These are phyloP conservation scores for Zancudomyces culisetae DNA, from an alignment of 371 early-diverging fungal genomes.

Conservation along the genomic window DNA sequence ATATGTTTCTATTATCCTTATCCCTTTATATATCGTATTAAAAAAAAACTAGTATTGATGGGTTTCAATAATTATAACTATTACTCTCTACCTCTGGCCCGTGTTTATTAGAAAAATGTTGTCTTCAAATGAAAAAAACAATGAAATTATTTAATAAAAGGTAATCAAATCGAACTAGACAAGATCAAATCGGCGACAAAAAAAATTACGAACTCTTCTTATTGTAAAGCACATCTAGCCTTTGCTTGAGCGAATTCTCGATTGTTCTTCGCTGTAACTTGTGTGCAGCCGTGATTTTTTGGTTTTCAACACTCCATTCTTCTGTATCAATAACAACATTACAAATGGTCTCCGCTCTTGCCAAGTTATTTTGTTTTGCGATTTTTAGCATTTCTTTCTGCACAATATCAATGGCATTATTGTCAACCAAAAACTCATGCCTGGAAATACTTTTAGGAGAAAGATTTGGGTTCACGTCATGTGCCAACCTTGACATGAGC, in stretches of 20 bases:
- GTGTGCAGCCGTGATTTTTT: conserved; percentile 70
- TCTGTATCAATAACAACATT: conserved; percentile 45
- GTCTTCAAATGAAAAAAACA: too few relatives aligned
- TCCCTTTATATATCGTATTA: too few relatives aligned
- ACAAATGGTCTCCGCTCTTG: conserved; percentile 49
- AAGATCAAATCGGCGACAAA: too few relatives aligned
- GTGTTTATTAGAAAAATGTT: too few relatives aligned
- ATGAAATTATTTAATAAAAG: too few relatives aligned
- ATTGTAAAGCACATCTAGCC: conserved; percentile 51
- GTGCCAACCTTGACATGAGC: conserved; percentile 10
- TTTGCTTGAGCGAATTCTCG: conserved; percentile 31
- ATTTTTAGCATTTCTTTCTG: conserved; percentile 22
- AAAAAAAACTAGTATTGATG: too few relatives aligned
- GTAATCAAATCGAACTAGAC: too few relatives aligned
- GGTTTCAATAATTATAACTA: too few relatives aligned
- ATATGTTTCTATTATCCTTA: too few relatives aligned
- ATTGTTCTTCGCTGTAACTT: conserved; percentile 76
- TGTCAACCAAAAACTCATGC: conserved; percentile 8
- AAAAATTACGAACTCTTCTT: too few relatives aligned
- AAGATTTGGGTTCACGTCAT: conserved; percentile 8
- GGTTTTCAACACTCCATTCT: conserved; percentile 80
- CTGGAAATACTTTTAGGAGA: conserved; percentile 4
- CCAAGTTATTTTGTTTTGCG: conserved; percentile 36
- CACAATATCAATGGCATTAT: conserved; percentile 8
- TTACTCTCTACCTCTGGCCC: too few relatives aligned